Conservation (phyloP, 163 green algal species). For the Coccomyxa subellipsoidea region DNA sequence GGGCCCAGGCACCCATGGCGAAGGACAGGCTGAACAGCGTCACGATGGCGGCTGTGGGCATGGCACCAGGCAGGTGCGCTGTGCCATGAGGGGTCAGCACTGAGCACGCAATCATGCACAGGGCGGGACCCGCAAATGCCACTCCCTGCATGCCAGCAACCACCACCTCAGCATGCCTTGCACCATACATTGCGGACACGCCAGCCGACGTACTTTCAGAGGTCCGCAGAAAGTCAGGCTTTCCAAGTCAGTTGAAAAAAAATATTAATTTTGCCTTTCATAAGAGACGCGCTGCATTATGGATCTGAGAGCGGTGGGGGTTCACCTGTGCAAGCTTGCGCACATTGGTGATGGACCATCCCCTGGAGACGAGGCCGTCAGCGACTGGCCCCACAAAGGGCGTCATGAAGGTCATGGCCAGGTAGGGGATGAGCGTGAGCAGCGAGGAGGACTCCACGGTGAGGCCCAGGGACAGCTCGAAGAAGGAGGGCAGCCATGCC, state of each 20-base stretch:
- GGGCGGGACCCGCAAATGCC: constrained; percentile 79
- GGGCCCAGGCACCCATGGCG: constrained; percentile 79
- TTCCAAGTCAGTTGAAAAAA: too few species aligned
- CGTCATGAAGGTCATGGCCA: constrained; percentile 76
- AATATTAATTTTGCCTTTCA: too few species aligned
- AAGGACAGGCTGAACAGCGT: constrained; percentile 78
- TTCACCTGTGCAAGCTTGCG: constrained; percentile 81
- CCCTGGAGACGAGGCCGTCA: constrained; percentile 75
- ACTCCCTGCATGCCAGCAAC: constrained; percentile 49
- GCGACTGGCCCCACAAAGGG: constrained; percentile 80
- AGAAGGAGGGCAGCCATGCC: constrained; percentile 96
- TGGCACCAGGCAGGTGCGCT: constrained; percentile 7
- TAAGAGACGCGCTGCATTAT: not conserved
- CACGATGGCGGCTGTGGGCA: constrained; percentile 49
- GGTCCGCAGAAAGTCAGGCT: too few species aligned
- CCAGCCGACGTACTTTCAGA: too few species aligned
- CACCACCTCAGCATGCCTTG: not conserved
- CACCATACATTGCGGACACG: not conserved
- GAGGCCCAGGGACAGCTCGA: constrained; percentile 86
- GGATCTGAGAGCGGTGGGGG: too few species aligned
- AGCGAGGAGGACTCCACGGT: constrained; percentile 80
- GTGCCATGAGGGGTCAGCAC: constrained; percentile 58
- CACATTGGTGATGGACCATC: constrained; percentile 74
- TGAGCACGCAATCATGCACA: constrained; percentile 81
- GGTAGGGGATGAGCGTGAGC: constrained; percentile 91